phyloP scores from a whole-genome alignment of 2,329 filamentous ascomycete species.

The Colletotrichum cuscutae region DNA sequence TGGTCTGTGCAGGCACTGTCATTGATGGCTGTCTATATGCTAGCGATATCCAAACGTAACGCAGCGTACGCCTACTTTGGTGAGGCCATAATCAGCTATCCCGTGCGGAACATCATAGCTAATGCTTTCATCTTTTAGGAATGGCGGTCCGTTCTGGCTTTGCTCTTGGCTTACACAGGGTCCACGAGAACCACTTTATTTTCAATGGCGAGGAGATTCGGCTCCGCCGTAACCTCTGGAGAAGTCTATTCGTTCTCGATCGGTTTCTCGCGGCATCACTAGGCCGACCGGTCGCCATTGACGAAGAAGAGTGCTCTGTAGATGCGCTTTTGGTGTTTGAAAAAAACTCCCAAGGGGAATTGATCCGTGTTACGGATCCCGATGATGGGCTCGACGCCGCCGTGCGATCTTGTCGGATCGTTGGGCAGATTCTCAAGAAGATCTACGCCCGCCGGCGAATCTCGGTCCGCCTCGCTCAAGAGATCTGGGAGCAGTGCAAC shows the following conservation, averaged over 20 bases:
- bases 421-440: conserved; percentile 67
- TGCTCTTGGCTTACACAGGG: conserved; percentile 70
- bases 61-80: conserved; percentile 71
- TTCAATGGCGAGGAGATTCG: conserved; percentile 58
- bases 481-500: conserved; percentile 65
- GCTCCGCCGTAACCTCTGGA: conserved; percentile 69
- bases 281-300: conserved; percentile 70
- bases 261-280: conserved; percentile 71
- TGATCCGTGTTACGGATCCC: conserved; percentile 24
- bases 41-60: conserved; percentile 70
- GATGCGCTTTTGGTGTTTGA: conserved; percentile 48
- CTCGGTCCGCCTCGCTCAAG: conserved; percentile 65
- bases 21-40: conserved; percentile 72
- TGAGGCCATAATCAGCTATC: conserved; percentile 41
- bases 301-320: conserved; percentile 69
- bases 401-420: conserved; percentile 66
- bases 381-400: conserved; percentile 60
- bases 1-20: conserved; percentile 73
- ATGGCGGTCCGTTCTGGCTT: conserved; percentile 73
- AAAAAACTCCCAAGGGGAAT: conserved; percentile 27
- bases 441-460: conserved; percentile 70
- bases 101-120: conserved; percentile 6
- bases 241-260: conserved; percentile 72
- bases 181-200: conserved; percentile 64
- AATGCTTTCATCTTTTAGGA: conserved; percentile 48